Conservation (phyloP, 306 rosid genomes). For the Quercus variabilis region DNA sequence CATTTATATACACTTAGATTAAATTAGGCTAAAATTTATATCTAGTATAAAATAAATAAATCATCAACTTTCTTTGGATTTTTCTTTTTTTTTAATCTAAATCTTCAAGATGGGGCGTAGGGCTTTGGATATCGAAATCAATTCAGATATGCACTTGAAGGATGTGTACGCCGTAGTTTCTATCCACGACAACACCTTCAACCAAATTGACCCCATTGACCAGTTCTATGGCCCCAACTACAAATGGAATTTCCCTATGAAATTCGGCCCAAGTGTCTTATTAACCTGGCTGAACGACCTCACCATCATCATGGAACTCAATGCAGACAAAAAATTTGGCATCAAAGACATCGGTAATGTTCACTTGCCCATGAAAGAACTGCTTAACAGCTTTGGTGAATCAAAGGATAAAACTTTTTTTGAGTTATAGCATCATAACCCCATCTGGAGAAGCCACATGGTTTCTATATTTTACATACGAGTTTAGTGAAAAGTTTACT, state of each 20-base stretch:
- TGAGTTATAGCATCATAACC: conserved; percentile 25
- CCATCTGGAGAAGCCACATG: conserved; percentile 34
- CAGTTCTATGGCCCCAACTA: conserved; percentile 38
- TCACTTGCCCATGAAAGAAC: conserved; percentile 27
- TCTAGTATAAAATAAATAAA: too few relatives aligned
- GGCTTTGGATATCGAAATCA: conserved; percentile 31
- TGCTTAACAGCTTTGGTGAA: conserved; percentile 18
- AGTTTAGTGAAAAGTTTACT: conserved; percentile 40
- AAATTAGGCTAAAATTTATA: too few relatives aligned
- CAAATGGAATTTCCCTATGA: conserved; percentile 33
- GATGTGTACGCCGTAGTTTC: conserved; percentile 47
- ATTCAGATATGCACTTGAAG: conserved; percentile 34
- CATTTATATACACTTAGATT: too few relatives aligned
- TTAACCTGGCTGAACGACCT: conserved; percentile 29
- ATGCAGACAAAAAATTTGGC: conserved; percentile 31
- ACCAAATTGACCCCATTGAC: conserved; percentile 26
- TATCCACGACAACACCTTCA: conserved; percentile 27
- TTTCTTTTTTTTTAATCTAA: too few relatives aligned
- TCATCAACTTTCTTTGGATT: too few relatives aligned
- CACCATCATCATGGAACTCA: conserved; percentile 24
- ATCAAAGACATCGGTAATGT: conserved; percentile 37
- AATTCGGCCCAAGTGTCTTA: conserved; percentile 21
- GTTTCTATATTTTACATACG: conserved; percentile 25
- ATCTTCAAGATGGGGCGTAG: conserved; percentile 33
- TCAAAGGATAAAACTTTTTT: conserved; percentile 2